Conservation (phyloP, 805 yeast species). For the Barnettozyma pratensis region DNA sequence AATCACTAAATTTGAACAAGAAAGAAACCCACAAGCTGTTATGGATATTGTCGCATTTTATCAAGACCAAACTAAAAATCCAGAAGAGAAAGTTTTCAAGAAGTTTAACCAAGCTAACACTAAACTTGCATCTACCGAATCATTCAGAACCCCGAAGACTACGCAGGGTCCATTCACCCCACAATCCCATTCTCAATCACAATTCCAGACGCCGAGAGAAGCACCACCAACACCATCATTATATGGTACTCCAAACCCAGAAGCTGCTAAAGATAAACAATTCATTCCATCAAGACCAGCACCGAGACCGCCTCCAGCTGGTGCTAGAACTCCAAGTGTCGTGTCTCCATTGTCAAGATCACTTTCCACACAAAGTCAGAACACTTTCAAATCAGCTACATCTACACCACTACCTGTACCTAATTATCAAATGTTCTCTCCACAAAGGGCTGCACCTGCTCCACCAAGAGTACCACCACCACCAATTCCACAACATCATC, state of each 20-base stretch:
- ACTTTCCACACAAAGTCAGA: constrained; percentile 12
- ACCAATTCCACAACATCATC: constrained; percentile 20
- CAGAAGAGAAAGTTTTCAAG: constrained; percentile 36
- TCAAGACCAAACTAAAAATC: constrained; percentile 48
- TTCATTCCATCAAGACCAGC: constrained; percentile 67
- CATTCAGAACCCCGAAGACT: constrained; percentile 30
- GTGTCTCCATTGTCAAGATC: constrained; percentile 26
- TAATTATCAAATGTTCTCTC: constrained; percentile 15
- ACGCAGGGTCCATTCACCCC: constrained; percentile 20
- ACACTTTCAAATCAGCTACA: constrained; percentile 15
- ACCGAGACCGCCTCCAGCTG: constrained; percentile 47
- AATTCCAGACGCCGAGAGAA: constrained; percentile 25
- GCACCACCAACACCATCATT: constrained; percentile 18
- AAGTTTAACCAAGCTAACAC: constrained; percentile 30
- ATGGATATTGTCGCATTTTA: constrained; percentile 87
- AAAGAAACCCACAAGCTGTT: constrained; percentile 90
- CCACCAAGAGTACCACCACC: constrained; percentile 26
- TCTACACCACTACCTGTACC: constrained; percentile 15
- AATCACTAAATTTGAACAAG: constrained; percentile 81
- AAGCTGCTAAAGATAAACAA: constrained; percentile 30
- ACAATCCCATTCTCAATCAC: constrained; percentile 17
- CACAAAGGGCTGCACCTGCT: constrained; percentile 23
- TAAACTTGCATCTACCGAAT: constrained; percentile 25
- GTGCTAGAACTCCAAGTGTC: constrained; percentile 18
- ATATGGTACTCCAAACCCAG: constrained; percentile 2